These are phyloP conservation scores for Fusarium dimerum DNA, from an alignment of 2,329 filamentous ascomycete species.

Conservation along the genomic window DNA sequence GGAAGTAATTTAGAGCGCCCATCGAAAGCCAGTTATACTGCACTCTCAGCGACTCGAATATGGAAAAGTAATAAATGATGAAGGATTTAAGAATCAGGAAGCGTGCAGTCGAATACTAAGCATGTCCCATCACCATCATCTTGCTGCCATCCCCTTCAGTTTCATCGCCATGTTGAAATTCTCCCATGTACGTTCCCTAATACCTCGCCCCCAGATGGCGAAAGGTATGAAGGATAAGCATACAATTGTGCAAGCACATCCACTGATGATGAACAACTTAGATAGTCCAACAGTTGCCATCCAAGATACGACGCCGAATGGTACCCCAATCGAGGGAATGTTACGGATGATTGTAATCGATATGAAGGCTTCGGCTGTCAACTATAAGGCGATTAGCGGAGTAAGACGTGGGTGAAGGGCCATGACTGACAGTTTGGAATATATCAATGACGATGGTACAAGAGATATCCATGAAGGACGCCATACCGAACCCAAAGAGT, in stretches of 20 bases:
- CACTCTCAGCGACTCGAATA: too few relatives aligned
- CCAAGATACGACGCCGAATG: slow-evolving; percentile 28
- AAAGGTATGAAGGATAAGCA: slow-evolving; percentile 23
- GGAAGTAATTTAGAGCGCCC: too few relatives aligned
- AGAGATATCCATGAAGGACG: slow-evolving; percentile 34
- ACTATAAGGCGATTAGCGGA: not conserved
- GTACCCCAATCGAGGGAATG: slow-evolving; percentile 20
- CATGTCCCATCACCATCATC: too few relatives aligned
- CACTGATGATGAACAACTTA: slow-evolving; percentile 23
- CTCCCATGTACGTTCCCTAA: slow-evolving; percentile 2
- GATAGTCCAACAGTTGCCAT: slow-evolving; percentile 24
- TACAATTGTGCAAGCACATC: slow-evolving; percentile 13
- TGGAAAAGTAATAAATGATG: too few relatives aligned
- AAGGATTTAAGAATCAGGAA: too few relatives aligned
- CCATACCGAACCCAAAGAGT: slow-evolving; percentile 37
- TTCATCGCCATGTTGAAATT: too few relatives aligned
- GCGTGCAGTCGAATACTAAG: too few relatives aligned
- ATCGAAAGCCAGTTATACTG: too few relatives aligned
- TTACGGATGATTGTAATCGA: slow-evolving; percentile 29
- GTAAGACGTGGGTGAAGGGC: not conserved
- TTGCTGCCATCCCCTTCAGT: too few relatives aligned
- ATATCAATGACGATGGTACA: slow-evolving; percentile 35
- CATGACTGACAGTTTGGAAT: slow-evolving; percentile 18
- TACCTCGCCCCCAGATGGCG: slow-evolving; percentile 27
- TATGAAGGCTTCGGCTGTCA: slow-evolving; percentile 20